Evolutionary conservation across 2,329 filamentous ascomycete species (phyloP).

Genomic region (Ophiostoma novo-ulmi): DNA sequence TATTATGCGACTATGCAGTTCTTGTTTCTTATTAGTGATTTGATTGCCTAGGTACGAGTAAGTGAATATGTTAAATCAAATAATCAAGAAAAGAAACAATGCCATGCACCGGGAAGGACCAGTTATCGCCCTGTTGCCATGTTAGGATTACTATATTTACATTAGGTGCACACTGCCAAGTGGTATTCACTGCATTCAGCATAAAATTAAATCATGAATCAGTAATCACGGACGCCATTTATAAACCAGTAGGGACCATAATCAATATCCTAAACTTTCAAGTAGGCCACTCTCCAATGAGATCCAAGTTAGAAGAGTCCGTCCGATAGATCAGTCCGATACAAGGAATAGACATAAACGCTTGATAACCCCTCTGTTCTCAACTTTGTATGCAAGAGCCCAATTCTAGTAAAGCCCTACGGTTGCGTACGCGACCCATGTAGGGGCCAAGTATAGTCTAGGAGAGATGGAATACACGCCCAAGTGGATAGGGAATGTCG

Average conservation of each 20-base stretch:
- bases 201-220: too few species aligned
- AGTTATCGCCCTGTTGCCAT: not conserved
- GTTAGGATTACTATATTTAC: not conserved
- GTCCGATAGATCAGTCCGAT: not conserved
- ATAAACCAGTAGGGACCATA: too few species aligned
- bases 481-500: not conserved
- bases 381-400: not conserved
- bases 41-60: not conserved
- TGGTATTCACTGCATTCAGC: too few species aligned
- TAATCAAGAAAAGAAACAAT: not conserved
- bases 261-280: too few species aligned
- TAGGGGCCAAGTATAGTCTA: not conserved
- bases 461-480: not conserved
- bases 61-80: not conserved
- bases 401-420: not conserved
- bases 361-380: not conserved
- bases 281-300: not conserved
- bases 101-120: not conserved
- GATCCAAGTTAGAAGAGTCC: not conserved
- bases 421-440: constrained; percentile 2
- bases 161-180: not conserved
- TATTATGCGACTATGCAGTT: not conserved
- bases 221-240: too few species aligned
- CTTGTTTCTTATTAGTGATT: not conserved
- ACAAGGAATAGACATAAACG: not conserved